Base-by-base conservation (phyloP, 176 grass and related monocot species). In the Aegilops speltoides region DNA sequence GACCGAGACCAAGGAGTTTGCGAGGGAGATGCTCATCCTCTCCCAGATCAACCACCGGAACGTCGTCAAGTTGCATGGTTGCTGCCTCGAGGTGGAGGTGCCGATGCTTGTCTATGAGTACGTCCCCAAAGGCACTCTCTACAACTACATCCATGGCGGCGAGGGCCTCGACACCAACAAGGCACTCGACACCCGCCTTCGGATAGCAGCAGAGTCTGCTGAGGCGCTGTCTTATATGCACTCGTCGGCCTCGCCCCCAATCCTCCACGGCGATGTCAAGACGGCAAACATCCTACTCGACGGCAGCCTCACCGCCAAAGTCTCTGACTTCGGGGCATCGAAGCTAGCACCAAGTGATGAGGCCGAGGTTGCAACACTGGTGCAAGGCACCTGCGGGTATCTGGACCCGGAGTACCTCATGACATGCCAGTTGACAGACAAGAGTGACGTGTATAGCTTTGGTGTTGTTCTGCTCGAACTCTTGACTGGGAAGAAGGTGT, bases 371-470 rank as follows among this genome's bases (percentile, higher is more conserved):
- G 81, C 84, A n/a, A 85, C 77, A 61, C 45, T 89, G 52, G 86
- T 94, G 50, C 92, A 94, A 11, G 92, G 89, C 2, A 94, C 92
- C 7, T 87, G 85, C 6, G 92, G 89, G 9, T 91, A 94, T 64
- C 83, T 94, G 12, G 92, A 94, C 17, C 92, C 92, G 0, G 89
- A 94, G 24, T 94, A 85, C 41, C 68, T 94, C 0, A 34, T 78
- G 66, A 73, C 86, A 23, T 90, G 80, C 62, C 87, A 89, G 43
- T 37, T 94, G 1, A 94, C 87, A 0, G 68, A 87, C 8, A 94
- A 94, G 31, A 91, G 87, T 12, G 89, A 94, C 26, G 89, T 94
- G 0, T 94, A 94, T 7, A 91, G 89, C 64, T 94, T 94, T n/a
- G 92, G 87, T 0, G 89, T 94, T 1, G 79, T 94, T 6, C 14